A percentile compares a stretch with the other conserved stretches of the same genome.
phyloP scores from a whole-genome alignment of 257 asterid genomes.

The Jasminum sambac region DNA sequence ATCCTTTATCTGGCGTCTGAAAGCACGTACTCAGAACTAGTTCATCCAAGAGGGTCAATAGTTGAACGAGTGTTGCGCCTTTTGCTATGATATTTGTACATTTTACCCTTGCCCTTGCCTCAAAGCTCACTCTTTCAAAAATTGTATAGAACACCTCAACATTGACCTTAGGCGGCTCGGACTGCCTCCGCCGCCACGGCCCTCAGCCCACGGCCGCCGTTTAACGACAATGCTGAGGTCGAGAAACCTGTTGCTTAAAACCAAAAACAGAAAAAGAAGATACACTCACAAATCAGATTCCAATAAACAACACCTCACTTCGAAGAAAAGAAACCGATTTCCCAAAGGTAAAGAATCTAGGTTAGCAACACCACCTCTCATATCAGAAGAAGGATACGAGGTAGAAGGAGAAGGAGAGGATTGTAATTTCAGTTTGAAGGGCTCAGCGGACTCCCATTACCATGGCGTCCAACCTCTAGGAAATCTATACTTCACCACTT shows the following conservation, averaged over 20 bases:
- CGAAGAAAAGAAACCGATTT: slow-evolving; percentile 27
- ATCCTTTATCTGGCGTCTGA: too few species aligned
- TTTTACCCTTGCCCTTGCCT: neutral
- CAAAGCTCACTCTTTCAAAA: neutral
- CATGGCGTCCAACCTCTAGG: slow-evolving; percentile 92
- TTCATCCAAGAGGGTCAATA: too few species aligned
- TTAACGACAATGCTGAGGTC: slow-evolving; percentile 48
- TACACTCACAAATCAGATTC: slow-evolving; percentile 28
- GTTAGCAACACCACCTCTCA: slow-evolving; percentile 9
- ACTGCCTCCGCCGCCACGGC: slow-evolving; percentile 10
- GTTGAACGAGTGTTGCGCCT: neutral
- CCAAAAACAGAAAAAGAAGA: slow-evolving; percentile 36
- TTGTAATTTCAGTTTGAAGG: slow-evolving; percentile 65
- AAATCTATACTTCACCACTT: slow-evolving; percentile 65
- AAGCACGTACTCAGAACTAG: too few species aligned
- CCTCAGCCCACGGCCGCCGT: slow-evolving; percentile 1
- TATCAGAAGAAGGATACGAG: slow-evolving; percentile 26
- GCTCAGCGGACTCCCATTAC: slow-evolving; percentile 53
- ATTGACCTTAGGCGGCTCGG: slow-evolving; percentile 19
- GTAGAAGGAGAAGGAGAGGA: slow-evolving; percentile 43
- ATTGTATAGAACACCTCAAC: neutral
- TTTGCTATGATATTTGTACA: neutral
- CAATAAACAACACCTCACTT: slow-evolving; percentile 23
- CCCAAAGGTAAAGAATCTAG: slow-evolving; percentile 28
- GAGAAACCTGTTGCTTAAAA: slow-evolving; percentile 39